Evolutionary conservation across 78 protist genomes (phyloP).

Genomic region (Cavenderia fasciculata): DNA sequence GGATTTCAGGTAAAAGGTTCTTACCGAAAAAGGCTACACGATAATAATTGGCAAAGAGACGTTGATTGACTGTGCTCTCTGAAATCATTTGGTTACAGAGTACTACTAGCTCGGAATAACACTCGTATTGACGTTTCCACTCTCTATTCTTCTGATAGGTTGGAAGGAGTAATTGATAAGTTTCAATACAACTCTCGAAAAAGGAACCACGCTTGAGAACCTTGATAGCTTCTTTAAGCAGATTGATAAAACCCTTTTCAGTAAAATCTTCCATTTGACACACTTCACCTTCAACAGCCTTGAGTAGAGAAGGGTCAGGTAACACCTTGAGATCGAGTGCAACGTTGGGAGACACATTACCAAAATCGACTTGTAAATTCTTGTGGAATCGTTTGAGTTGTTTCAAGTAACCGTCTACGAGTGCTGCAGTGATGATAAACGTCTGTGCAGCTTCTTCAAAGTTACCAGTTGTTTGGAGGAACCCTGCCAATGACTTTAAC

Average conservation of each 20-base stretch:
- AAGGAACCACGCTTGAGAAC: constrained; percentile 47
- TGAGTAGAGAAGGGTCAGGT: constrained; percentile 44
- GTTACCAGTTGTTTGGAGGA: constrained; percentile 15
- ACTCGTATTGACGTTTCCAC: constrained; percentile 32
- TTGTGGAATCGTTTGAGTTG: constrained; percentile 41
- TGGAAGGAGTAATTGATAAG: constrained; percentile 56
- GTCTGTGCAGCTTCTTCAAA: constrained; percentile 72
- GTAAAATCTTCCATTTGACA: constrained; percentile 70
- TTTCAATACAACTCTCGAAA: constrained; percentile 39
- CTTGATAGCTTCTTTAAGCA: constrained; percentile 66
- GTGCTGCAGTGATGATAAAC: constrained; percentile 59
- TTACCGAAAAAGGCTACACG: constrained; percentile 76
- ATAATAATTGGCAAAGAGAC: constrained; percentile 75
- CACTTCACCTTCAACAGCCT: constrained; percentile 74
- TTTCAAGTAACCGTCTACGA: constrained; percentile 56
- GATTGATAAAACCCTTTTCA: constrained; percentile 49
- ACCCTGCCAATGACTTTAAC: constrained; percentile 62
- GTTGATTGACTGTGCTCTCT: constrained; percentile 1
- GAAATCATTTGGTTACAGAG: constrained; percentile 24
- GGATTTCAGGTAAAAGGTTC: constrained; percentile 40
- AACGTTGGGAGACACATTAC: constrained; percentile 30
- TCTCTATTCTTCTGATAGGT: constrained; percentile 42
- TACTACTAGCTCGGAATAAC: constrained; percentile 20
- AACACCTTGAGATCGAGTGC: neutral
- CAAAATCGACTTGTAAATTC: neutral